Evolutionary conservation across 306 rosid genomes (phyloP).

Genomic region (Trichosanthes cucumerina): DNA sequence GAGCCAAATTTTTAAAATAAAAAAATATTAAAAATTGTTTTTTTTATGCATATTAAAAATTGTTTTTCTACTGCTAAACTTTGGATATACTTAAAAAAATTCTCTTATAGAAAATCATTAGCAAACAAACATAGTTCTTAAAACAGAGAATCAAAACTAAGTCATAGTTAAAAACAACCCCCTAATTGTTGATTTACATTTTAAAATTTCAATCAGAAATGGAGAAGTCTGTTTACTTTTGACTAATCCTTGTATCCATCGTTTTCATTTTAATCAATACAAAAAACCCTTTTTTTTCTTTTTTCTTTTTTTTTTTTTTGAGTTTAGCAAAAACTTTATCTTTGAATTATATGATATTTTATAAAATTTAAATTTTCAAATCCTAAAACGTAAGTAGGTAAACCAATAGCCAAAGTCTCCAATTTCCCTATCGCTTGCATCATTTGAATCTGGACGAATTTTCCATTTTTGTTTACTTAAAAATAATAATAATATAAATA

Average conservation of each 20-base stretch:
- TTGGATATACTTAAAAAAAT: no score
- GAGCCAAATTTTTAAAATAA: no score
- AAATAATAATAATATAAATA: no score
- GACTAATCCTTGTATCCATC: background rate
- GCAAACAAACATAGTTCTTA: background rate
- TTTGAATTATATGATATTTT: background rate
- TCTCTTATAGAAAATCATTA: background rate
- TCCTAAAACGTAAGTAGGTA: background rate
- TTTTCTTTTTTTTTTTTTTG: background rate
- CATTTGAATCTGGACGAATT: background rate
- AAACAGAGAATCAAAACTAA: background rate
- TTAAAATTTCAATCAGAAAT: background rate
- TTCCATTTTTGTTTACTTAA: background rate
- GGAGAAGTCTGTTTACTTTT: background rate
- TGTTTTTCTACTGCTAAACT: no score
- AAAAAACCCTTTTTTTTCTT: background rate
- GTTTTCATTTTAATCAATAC: background rate
- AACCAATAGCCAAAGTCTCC: background rate
- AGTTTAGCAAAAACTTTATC: background rate
- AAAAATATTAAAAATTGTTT: no score
- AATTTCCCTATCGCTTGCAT: background rate
- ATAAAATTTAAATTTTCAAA: background rate
- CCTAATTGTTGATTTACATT: background rate
- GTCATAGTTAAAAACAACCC: background rate
- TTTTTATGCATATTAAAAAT: no score